phyloP scores from a whole-genome alignment of 2,329 filamentous ascomycete species.

The Elsinoe batatas region DNA sequence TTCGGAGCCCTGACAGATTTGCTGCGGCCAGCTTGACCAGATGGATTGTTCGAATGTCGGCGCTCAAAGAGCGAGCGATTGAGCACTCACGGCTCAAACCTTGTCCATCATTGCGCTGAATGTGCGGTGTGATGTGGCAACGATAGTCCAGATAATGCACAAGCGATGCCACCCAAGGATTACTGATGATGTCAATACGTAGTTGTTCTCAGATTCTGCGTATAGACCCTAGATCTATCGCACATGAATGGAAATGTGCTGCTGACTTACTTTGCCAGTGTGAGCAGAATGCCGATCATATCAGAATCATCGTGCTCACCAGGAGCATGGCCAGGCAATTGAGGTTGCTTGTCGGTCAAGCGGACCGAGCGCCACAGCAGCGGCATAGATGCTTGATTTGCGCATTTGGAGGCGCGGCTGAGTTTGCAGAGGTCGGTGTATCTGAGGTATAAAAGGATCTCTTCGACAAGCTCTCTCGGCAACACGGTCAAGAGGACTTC shows the following conservation, averaged over 20 bases:
- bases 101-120: not conserved
- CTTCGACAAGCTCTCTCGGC: not conserved
- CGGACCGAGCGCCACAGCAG: not conserved
- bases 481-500: not conserved
- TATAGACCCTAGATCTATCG: too few relatives aligned
- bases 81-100: not conserved
- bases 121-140: not conserved
- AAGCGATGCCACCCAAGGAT: not conserved
- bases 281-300: not conserved
- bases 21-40: not conserved
- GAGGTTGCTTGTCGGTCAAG: not conserved
- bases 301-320: conserved; percentile 3
- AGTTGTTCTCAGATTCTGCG: too few relatives aligned
- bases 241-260: not conserved
- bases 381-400: not conserved
- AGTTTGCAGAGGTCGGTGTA: not conserved
- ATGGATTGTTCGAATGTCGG: not conserved
- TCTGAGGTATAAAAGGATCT: not conserved
- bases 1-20: not conserved
- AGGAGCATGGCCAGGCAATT: not conserved
- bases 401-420: not conserved
- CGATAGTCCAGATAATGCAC: not conserved
- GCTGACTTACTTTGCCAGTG: not conserved
- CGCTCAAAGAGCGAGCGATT: not conserved
- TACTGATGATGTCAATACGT: not conserved